Evolutionary conservation across 441 rosid species (phyloP).

Genomic region (Syzygium syzygioides): DNA sequence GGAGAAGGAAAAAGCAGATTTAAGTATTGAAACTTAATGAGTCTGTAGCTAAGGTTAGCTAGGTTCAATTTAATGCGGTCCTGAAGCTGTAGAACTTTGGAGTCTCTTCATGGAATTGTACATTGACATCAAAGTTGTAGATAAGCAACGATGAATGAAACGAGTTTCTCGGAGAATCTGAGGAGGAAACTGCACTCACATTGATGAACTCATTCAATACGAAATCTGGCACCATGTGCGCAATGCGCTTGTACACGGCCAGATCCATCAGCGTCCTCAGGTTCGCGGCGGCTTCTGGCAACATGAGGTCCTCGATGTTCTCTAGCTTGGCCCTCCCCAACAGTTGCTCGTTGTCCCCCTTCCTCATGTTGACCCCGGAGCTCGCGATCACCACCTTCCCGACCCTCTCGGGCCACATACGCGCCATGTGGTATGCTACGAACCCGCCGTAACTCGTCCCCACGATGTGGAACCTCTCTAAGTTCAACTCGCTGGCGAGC

Average conservation of each 20-base stretch:
- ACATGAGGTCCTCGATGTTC: constrained; percentile 49
- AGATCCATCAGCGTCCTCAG: constrained; percentile 42
- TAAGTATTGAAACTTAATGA: not conserved
- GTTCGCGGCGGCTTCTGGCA: constrained; percentile 52
- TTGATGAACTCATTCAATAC: constrained; percentile 43
- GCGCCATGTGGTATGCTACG: constrained; percentile 68
- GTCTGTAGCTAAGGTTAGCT: not conserved
- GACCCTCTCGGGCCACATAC: constrained; percentile 60
- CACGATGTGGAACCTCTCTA: constrained; percentile 38
- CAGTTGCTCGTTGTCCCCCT: constrained; percentile 38
- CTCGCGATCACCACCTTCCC: constrained; percentile 82
- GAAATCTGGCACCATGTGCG: constrained; percentile 46
- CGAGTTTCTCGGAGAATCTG: not conserved
- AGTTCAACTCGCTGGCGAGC: constrained; percentile 40
- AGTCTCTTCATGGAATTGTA: not conserved
- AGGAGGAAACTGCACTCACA: constrained; percentile 27
- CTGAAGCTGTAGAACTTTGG: not conserved
- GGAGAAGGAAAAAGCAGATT: not conserved
- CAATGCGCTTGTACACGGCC: constrained; percentile 22
- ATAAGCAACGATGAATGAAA: not conserved
- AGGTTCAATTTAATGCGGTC: not conserved
- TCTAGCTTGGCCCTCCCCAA: constrained; percentile 43
- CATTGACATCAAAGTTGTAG: not conserved
- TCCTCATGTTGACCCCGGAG: constrained; percentile 60
- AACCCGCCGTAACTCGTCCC: constrained; percentile 94